Evolutionary conservation across 257 asterid species (phyloP), one percentile per base, ranked within the genome.

Genomic region (Fraxinus quadrangulata): DNA sequence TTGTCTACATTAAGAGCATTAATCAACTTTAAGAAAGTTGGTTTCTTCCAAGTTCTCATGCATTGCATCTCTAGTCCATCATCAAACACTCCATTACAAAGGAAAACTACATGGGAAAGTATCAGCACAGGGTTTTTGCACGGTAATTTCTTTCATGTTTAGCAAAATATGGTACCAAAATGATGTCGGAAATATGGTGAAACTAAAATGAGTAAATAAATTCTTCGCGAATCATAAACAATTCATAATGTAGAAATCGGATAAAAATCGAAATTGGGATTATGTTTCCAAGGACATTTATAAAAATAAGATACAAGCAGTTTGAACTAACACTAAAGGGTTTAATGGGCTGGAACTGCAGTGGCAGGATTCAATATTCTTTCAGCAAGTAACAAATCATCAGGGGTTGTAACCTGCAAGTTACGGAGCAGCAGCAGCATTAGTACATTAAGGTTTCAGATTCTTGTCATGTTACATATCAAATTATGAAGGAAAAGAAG

Each of bases 371-470:
- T 86, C 89, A 93, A 72, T 77, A 96, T 92, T 83, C 97, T 89
- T 88, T 96, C 99, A 13, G 99, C 98, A 74, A 96, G 95, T 80
- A 96, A 85, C 75, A 96, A 83, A 85, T 96, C 99, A 45, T 93
- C 99, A 0, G 99, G 98, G 36, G 99, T 96, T 3, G 99, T 96
- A 75, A 95, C 99, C 99, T 95, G 96, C 86, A 82, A 30, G 54
- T 71, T 51, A 75, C 65, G 80, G 45, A 73, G 34, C 31, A 13
- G 47, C 13, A 39, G 54, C 40, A 4, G 40, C 19, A 80, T 26
- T 2, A 33, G 74, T 77, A 56, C 21, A 51, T 36, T 4, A 40
- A 30, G 16, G 8, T 36, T n/a, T 63, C 11, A 7, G 5, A 6
- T 6, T 67, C 49, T 23, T 5, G 56, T 36, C 36, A 13, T 24